Conservation (phyloP, 345 rosid species). For the Draba incana region DNA sequence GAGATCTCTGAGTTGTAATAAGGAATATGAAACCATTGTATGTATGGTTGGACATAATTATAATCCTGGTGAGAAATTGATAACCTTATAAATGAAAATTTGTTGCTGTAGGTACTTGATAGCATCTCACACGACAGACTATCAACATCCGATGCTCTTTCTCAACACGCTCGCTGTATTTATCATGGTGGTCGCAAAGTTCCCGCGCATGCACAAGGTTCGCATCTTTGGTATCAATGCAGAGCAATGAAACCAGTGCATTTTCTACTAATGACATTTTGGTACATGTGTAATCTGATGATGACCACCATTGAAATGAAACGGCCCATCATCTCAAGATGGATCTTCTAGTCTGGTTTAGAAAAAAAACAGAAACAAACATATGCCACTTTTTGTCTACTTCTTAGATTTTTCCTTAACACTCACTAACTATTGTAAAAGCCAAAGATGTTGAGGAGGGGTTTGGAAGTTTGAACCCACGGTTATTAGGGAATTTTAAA, state of each 20-base stretch:
- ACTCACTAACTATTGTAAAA: slow-evolving; percentile 16
- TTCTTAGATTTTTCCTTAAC: background rate
- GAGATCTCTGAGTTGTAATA: background rate
- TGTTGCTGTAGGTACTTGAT: slow-evolving; percentile 57
- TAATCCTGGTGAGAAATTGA: background rate
- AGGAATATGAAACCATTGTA: background rate
- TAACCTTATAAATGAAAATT: background rate
- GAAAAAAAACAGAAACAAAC: too few relatives aligned
- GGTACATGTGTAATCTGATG: background rate
- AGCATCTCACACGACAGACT: slow-evolving; percentile 77
- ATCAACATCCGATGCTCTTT: slow-evolving; percentile 70
- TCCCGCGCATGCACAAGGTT: slow-evolving; percentile 82
- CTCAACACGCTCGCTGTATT: slow-evolving; percentile 66
- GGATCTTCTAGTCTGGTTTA: too few relatives aligned
- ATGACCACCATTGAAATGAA: background rate
- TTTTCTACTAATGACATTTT: background rate
- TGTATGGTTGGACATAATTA: background rate
- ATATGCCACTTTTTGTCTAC: slow-evolving; percentile 7
- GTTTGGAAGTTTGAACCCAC: slow-evolving; percentile 29
- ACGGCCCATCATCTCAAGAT: background rate
- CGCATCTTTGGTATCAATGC: slow-evolving; percentile 77
- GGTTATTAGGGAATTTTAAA: background rate
- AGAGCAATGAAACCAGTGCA: slow-evolving; percentile 9
- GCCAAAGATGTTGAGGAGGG: slow-evolving; percentile 27
- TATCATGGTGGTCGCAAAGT: slow-evolving; percentile 70